phyloP scores from a whole-genome alignment of 805 yeast species.

The Scheffersomyces stipitis region DNA sequence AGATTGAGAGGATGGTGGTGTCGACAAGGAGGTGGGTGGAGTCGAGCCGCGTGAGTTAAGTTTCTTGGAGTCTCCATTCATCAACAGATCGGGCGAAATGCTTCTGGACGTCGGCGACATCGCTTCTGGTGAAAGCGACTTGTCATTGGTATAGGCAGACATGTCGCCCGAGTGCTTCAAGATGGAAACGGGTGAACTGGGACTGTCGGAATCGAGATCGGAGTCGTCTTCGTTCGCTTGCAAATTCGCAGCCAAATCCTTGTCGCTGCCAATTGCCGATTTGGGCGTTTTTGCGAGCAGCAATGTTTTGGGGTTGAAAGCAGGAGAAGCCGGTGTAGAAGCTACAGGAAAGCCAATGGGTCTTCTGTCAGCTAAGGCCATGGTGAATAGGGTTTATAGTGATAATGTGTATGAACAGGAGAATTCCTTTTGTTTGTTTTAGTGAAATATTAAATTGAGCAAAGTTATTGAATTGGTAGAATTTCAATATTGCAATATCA shows the following conservation, averaged over 20 bases:
- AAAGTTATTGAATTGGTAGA: too few relatives aligned
- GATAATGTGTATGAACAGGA: not conserved
- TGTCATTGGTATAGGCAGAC: not conserved
- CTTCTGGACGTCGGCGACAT: constrained; percentile 38
- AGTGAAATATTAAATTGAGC: too few relatives aligned
- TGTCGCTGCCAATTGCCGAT: not conserved
- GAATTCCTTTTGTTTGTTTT: not conserved
- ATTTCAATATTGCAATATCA: too few relatives aligned
- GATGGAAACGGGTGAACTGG: constrained; percentile 1
- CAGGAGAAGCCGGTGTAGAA: constrained; percentile 46
- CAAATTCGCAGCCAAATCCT: not conserved
- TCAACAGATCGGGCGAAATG: constrained; percentile 44
- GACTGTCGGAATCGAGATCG: constrained; percentile 2
- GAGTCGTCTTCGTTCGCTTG: constrained; percentile 2
- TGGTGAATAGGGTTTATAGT: constrained; percentile 14
- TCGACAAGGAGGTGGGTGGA: constrained; percentile 18
- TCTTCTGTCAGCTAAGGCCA: constrained; percentile 71
- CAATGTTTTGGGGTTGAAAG: constrained; percentile 34
- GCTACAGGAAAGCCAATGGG: constrained; percentile 55
- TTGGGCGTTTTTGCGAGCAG: constrained; percentile 6
- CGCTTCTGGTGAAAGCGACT: constrained; percentile 24
- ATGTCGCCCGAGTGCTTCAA: not conserved
- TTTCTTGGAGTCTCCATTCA: constrained; percentile 24
- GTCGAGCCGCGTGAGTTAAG: constrained; percentile 29
- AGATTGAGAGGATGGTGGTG: constrained; percentile 6